These are phyloP conservation scores for Thalassiosira delicatula DNA, from an alignment of 352 stramenopile genomes.

Conservation along the genomic window DNA sequence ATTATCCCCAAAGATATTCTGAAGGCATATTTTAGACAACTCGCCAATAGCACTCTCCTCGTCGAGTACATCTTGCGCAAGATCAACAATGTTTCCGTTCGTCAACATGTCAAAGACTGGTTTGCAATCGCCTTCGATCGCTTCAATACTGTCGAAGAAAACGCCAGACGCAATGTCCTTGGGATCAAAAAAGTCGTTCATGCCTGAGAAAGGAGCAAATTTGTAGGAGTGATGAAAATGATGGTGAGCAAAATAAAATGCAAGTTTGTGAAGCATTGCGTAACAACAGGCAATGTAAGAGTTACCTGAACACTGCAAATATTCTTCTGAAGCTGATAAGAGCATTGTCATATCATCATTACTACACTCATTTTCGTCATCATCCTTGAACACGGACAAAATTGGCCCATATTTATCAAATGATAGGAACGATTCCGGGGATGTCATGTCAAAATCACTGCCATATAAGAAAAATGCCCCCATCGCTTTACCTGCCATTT, in stretches of 20 bases:
- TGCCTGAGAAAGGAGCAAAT: not conserved
- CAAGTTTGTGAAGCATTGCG: not conserved
- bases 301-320: slow-evolving; percentile 11
- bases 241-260: slow-evolving; percentile 1
- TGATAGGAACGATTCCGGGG: slow-evolving; percentile 6
- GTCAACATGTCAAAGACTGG: not conserved
- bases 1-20: slow-evolving; percentile 16
- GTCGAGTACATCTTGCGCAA: not conserved
- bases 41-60: not conserved
- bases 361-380: slow-evolving; percentile 23
- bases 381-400: slow-evolving; percentile 20
- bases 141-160: not conserved
- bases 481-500: not conserved
- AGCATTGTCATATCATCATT: not conserved
- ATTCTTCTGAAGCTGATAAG: not conserved
- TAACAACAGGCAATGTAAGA: slow-evolving; percentile 9
- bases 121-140: slow-evolving; percentile 21
- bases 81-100: not conserved
- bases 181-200: slow-evolving; percentile 2
- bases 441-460: not conserved
- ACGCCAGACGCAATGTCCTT: not conserved
- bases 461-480: slow-evolving; percentile 3
- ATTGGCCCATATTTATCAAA: slow-evolving; percentile 1
- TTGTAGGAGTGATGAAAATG: not conserved
- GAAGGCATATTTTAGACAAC: slow-evolving; percentile 3